These are phyloP conservation scores for Kazachstania psychrophila DNA, from an alignment of 805 yeast genomes.

Conservation along the genomic window DNA sequence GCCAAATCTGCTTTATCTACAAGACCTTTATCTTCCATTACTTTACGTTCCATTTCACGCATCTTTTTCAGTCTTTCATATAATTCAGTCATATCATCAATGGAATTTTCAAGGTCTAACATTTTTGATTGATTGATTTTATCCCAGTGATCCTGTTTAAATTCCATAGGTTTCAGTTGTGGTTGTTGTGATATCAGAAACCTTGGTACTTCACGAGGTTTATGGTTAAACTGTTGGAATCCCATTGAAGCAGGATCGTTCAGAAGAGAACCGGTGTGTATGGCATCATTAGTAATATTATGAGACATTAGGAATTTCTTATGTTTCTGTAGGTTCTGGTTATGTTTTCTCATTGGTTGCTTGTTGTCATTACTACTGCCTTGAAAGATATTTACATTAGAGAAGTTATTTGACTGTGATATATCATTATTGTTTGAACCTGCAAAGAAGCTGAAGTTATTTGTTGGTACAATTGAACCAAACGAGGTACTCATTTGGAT, in stretches of 20 bases:
- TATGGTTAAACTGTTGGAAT: slow-evolving; percentile 13
- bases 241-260: slow-evolving; percentile 18
- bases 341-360: background rate
- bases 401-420: slow-evolving; percentile 5
- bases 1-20: slow-evolving; percentile 83
- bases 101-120: slow-evolving; percentile 40
- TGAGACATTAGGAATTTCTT: slow-evolving; percentile 1
- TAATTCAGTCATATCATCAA: slow-evolving; percentile 56
- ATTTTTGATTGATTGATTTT: slow-evolving; percentile 56
- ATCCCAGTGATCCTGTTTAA: slow-evolving; percentile 57
- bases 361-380: slow-evolving; percentile 1
- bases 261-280: slow-evolving; percentile 20
- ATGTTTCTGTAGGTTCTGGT: background rate
- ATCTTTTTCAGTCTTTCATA: slow-evolving; percentile 67
- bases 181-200: slow-evolving; percentile 33
- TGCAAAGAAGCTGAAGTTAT: slow-evolving; percentile 13
- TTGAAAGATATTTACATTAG: slow-evolving; percentile 4
- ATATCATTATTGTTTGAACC: slow-evolving; percentile 1
- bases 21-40: slow-evolving; percentile 71
- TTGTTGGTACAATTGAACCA: slow-evolving; percentile 13
- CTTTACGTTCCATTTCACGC: slow-evolving; percentile 63
- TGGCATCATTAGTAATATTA: background rate
- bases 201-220: slow-evolving; percentile 28
- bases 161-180: slow-evolving; percentile 23
- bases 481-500: slow-evolving; percentile 9